phyloP scores from a whole-genome alignment of 768 basidiomycete species.

The button mushroom (Agaricus bisporus) region DNA sequence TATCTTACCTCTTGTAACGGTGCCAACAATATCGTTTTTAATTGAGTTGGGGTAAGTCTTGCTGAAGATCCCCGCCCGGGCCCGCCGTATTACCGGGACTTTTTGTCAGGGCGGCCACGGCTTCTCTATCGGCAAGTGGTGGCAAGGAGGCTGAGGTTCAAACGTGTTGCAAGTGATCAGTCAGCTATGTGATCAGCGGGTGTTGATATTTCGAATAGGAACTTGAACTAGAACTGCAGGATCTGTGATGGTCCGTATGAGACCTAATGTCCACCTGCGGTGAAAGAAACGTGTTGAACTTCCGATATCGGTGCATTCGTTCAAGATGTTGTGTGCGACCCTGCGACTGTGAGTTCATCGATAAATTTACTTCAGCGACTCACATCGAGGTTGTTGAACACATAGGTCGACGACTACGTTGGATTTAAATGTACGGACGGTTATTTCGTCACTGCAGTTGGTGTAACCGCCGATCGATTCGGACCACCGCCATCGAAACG shows the following conservation, averaged over 20 bases:
- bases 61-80: not conserved
- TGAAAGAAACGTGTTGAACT: not conserved
- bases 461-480: constrained; percentile 4
- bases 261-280: no score
- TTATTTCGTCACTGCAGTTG: constrained; percentile 29
- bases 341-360: constrained; percentile 32
- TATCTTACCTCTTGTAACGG: constrained; percentile 55
- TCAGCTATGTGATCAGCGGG: not conserved
- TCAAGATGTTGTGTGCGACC: constrained; percentile 46
- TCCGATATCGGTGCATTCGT: constrained; percentile 40
- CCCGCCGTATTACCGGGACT: constrained; percentile 27
- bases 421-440: constrained; percentile 48
- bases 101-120: constrained; percentile 58
- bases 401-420: constrained; percentile 37
- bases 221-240: constrained; percentile 15
- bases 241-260: constrained; percentile 16
- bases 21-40: constrained; percentile 47
- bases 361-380: not conserved
- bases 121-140: constrained; percentile 42
- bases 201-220: not conserved
- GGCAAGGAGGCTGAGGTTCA: constrained; percentile 50
- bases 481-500: no score
- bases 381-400: not conserved
- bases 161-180: constrained; percentile 40
- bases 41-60: constrained; percentile 17